Evolutionary conservation across 176 grass and related monocot species (phyloP).

Genomic region (Chrysopogon serrulatus): DNA sequence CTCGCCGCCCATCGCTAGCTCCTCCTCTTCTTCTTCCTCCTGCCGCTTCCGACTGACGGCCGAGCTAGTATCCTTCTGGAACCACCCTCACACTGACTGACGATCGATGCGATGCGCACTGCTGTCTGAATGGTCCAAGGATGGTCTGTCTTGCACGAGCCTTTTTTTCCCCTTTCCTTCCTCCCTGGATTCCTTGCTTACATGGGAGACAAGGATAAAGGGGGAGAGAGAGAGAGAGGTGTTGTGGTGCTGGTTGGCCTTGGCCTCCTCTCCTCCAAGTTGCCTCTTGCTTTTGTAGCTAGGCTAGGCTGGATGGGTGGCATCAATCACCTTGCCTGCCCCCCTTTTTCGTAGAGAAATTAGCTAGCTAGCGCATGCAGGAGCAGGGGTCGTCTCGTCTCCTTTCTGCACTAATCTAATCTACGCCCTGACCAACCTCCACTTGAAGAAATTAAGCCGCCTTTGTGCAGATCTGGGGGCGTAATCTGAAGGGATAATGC

Average conservation of each 20-base stretch:
- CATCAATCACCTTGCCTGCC: not conserved
- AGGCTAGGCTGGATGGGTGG: not conserved
- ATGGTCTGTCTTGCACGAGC: not conserved
- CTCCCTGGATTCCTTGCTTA: not conserved
- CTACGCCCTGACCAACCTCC: not conserved
- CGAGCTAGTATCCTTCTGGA: not conserved
- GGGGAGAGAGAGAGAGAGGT: too few relatives aligned
- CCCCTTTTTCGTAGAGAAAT: not conserved
- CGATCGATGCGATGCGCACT: not conserved
- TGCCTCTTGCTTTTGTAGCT: not conserved
- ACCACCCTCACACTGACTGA: not conserved
- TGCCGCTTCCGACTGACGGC: too few relatives aligned
- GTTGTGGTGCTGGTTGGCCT: not conserved
- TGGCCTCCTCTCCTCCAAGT: conserved; percentile 2
- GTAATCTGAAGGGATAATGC: not conserved
- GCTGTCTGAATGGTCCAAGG: not conserved
- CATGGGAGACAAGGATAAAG: not conserved
- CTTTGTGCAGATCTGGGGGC: not conserved
- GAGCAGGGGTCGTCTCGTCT: too few relatives aligned
- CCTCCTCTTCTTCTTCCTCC: not conserved
- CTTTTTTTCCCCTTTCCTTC: not conserved
- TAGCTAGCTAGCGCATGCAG: not conserved
- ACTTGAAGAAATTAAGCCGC: not conserved
- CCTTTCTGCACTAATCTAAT: not conserved
- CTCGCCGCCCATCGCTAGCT: conserved; percentile 12